A percentile compares a stretch with the other conserved stretches of the same genome.
These are phyloP conservation scores for Santalum album DNA, from an alignment of 164 flowering plant species.

Conservation along the genomic window DNA sequence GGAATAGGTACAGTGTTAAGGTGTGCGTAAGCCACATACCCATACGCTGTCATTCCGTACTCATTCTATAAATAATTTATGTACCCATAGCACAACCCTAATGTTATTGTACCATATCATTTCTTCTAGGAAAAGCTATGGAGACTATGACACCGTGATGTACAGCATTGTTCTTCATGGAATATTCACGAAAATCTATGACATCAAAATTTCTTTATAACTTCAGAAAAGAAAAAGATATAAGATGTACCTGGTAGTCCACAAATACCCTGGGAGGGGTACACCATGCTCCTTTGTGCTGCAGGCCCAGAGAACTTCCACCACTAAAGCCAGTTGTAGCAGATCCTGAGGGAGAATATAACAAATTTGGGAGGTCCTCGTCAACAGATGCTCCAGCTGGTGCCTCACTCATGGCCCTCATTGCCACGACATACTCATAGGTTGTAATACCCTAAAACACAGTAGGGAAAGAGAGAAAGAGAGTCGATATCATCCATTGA, in stretches of 20 bases:
- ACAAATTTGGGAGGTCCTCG: slow-evolving; percentile 50
- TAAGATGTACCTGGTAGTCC: slow-evolving; percentile 89
- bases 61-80: too few relatives aligned
- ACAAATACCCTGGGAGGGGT: slow-evolving; percentile 94
- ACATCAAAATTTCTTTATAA: too few relatives aligned
- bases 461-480: background rate
- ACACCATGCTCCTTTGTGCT: slow-evolving; percentile 91
- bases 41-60: too few relatives aligned
- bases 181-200: too few relatives aligned
- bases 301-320: slow-evolving; percentile 87
- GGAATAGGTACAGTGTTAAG: too few relatives aligned
- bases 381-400: slow-evolving; percentile 62
- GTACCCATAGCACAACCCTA: too few relatives aligned
- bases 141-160: too few relatives aligned
- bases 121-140: too few relatives aligned
- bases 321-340: slow-evolving; percentile 89
- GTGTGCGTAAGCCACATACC: too few relatives aligned
- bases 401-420: slow-evolving; percentile 88
- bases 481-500: background rate
- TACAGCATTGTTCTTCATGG: too few relatives aligned
- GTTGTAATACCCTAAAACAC: slow-evolving; percentile 80
- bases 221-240: too few relatives aligned
- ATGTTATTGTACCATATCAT: too few relatives aligned
- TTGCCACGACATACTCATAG: slow-evolving; percentile 92
- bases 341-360: slow-evolving; percentile 80